Percentiles rank a stretch among this genome's conserved stretches.
phyloP scores from a whole-genome alignment of 495 filamentous ascomycete genomes.

The Cenococcum geophilum region DNA sequence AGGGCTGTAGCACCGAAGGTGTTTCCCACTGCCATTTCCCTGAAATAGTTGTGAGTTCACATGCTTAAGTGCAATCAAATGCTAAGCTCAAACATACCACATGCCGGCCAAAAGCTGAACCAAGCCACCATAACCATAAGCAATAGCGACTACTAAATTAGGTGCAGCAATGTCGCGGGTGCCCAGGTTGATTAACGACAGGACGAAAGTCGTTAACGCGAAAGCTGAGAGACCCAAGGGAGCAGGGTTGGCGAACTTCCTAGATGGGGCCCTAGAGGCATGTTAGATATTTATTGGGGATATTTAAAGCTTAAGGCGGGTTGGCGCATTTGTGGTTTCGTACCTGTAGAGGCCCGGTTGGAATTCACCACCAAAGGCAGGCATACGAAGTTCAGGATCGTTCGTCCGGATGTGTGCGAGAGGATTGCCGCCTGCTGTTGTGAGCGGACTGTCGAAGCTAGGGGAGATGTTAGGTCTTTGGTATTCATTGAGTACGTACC shows the following conservation, averaged over 20 bases:
- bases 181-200: constrained; percentile 76
- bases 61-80: not conserved
- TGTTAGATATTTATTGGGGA: constrained; percentile 7
- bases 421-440: constrained; percentile 52
- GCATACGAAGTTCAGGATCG: constrained; percentile 53
- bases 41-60: constrained; percentile 35
- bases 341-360: constrained; percentile 83
- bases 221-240: constrained; percentile 73
- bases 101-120: constrained; percentile 92
- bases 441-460: constrained; percentile 6
- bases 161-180: constrained; percentile 48
- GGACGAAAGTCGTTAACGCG: constrained; percentile 91
- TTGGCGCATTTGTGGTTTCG: not conserved
- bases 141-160: constrained; percentile 41
- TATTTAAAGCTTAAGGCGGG: not conserved
- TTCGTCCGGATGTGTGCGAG: constrained; percentile 62
- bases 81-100: constrained; percentile 63
- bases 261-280: constrained; percentile 49
- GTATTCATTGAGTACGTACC: constrained; percentile 14
- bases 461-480: not conserved
- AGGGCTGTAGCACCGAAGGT: constrained; percentile 97
- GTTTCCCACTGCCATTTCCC: constrained; percentile 97
- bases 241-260: constrained; percentile 60
- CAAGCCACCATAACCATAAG: constrained; percentile 56
- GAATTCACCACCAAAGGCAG: constrained; percentile 92